Conservation (phyloP, 1,139 yeast species). For the Blastobotrys proliferans region DNA sequence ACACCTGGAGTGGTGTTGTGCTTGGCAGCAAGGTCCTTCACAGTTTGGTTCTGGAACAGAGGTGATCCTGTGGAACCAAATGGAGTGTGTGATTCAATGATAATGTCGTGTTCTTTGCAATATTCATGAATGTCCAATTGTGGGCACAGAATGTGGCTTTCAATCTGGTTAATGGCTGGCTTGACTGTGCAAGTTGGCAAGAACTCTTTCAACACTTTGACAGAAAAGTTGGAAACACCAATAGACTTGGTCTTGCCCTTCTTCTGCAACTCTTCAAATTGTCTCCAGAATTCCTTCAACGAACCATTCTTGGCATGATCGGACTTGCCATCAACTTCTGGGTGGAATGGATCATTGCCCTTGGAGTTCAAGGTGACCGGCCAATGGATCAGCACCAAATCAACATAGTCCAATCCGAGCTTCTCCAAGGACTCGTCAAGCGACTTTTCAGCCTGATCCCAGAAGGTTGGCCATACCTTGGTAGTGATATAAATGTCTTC, state of each 20-base stretch:
- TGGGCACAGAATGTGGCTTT: slow-evolving; percentile 83
- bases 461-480: slow-evolving; percentile 47
- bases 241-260: slow-evolving; percentile 58
- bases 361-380: slow-evolving; percentile 44
- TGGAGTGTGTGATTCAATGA: slow-evolving; percentile 76
- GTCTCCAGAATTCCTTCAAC: slow-evolving; percentile 47
- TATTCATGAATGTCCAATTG: slow-evolving; percentile 63
- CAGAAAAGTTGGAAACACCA: slow-evolving; percentile 79
- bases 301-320: slow-evolving; percentile 38
- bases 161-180: slow-evolving; percentile 61
- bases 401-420: slow-evolving; percentile 73
- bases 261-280: slow-evolving; percentile 53
- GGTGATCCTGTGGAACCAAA: slow-evolving; percentile 37
- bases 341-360: slow-evolving; percentile 29
- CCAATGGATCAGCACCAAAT: slow-evolving; percentile 82
- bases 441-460: slow-evolving; percentile 52
- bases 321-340: slow-evolving; percentile 39
- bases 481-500: slow-evolving; percentile 53
- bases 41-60: slow-evolving; percentile 16
- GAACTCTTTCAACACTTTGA: slow-evolving; percentile 66
- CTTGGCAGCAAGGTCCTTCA: slow-evolving; percentile 26
- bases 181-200: slow-evolving; percentile 45
- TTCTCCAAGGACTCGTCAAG: slow-evolving; percentile 58
- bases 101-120: slow-evolving; percentile 56
- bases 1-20: slow-evolving; percentile 43